A percentile compares a stretch with the other conserved stretches of the same genome.
Conservation (phyloP, 78 protist genomes). For the Isochrysis galbana region DNA sequence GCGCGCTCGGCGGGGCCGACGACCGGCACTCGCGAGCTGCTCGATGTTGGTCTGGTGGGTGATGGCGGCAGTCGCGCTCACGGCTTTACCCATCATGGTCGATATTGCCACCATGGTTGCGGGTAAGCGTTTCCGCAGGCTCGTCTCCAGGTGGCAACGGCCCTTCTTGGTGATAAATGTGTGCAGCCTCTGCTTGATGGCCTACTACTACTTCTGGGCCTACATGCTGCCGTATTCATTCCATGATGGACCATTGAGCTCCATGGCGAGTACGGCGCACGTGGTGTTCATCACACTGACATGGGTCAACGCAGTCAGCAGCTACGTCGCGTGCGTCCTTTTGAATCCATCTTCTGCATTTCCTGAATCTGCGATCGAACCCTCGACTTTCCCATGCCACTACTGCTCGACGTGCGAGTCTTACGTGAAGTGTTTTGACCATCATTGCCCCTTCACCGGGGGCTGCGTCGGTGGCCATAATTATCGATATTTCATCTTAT, state of each 20-base stretch:
- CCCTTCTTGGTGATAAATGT: not conserved
- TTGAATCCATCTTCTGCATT: not conserved
- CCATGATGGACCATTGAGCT: not conserved
- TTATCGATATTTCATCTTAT: not conserved
- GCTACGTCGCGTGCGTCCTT: not conserved
- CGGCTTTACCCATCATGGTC: not conserved
- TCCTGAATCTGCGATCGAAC: no score
- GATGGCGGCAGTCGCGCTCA: not conserved
- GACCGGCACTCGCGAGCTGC: no score
- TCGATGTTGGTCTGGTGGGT: not conserved
- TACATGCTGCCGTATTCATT: not conserved
- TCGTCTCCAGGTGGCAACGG: not conserved
- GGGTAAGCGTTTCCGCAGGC: not conserved
- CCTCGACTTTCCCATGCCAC: no score
- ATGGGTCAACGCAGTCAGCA: not conserved
- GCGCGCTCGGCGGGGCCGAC: no score
- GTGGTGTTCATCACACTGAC: no score
- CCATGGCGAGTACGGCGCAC: not conserved
- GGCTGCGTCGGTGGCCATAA: not conserved
- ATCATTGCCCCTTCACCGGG: slow-evolving; percentile 14
- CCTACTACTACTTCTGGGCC: not conserved
- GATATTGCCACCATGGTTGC: not conserved
- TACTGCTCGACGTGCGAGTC: not conserved
- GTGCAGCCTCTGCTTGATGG: not conserved
- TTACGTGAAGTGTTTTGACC: not conserved